phyloP scores from a whole-genome alignment of 2,329 filamentous ascomycete genomes.

The Nakataea oryzae region DNA sequence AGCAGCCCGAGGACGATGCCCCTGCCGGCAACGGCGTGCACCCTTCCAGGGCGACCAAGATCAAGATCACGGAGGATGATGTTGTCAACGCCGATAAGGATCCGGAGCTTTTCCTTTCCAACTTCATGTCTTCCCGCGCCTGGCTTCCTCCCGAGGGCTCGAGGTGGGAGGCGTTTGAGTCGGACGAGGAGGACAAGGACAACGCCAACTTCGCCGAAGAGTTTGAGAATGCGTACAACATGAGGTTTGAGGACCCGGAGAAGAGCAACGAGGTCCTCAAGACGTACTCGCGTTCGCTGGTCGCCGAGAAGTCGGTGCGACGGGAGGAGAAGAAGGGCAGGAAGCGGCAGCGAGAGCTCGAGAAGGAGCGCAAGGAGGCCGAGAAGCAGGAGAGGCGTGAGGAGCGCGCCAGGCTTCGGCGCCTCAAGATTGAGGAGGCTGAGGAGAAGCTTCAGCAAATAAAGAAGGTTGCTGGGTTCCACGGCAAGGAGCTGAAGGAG shows the following conservation, averaged over 20 bases:
- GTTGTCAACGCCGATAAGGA: constrained; percentile 73
- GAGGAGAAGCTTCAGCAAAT: constrained; percentile 81
- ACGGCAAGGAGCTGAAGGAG: constrained; percentile 53
- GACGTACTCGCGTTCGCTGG: constrained; percentile 81
- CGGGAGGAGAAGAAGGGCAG: constrained; percentile 70
- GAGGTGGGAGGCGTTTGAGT: constrained; percentile 75
- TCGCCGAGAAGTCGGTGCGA: constrained; percentile 72
- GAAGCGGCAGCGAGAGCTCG: constrained; percentile 68
- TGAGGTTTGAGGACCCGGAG: constrained; percentile 86
- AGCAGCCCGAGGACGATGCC: constrained; percentile 23
- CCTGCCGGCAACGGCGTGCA: constrained; percentile 37
- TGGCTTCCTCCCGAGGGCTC: constrained; percentile 61
- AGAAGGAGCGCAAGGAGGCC: constrained; percentile 66
- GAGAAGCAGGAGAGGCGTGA: constrained; percentile 67
- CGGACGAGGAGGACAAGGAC: constrained; percentile 78
- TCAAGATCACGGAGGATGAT: constrained; percentile 48
- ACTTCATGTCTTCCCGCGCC: constrained; percentile 85
- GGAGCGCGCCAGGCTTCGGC: constrained; percentile 74
- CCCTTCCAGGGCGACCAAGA: constrained; percentile 38
- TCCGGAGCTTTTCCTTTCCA: constrained; percentile 81
- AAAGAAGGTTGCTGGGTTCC: constrained; percentile 76
- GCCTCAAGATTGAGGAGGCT: constrained; percentile 83
- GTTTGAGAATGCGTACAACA: constrained; percentile 88
- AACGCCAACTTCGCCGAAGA: constrained; percentile 66
- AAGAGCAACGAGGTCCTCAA: constrained; percentile 81